phyloP scores from a whole-genome alignment of 768 basidiomycete genomes.

The Leccinum longicurvipes region DNA sequence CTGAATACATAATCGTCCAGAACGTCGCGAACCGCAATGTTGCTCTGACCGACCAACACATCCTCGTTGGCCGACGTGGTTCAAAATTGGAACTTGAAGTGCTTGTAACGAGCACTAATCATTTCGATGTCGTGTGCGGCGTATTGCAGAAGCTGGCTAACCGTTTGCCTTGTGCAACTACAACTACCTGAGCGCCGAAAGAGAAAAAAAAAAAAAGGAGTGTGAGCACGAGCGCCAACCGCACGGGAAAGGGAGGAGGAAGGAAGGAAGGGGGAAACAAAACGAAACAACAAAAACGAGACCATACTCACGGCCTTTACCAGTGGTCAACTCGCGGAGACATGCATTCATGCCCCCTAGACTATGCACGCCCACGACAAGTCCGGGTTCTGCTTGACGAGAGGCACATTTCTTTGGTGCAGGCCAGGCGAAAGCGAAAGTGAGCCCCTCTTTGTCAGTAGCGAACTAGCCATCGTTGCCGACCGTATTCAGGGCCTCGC shows the following conservation, averaged over 20 bases:
- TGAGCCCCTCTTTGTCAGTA: no score
- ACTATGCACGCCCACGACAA: slow-evolving; percentile 31
- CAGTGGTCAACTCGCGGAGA: slow-evolving; percentile 24
- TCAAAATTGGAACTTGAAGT: slow-evolving; percentile 29
- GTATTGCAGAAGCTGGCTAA: slow-evolving; percentile 34
- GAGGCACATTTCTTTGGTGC: no score
- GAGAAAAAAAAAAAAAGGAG: not conserved
- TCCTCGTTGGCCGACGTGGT: slow-evolving; percentile 17
- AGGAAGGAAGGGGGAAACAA: not conserved
- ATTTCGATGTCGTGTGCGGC: slow-evolving; percentile 42
- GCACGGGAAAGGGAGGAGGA: not conserved
- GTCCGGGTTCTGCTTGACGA: slow-evolving; percentile 23
- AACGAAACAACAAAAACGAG: no score
- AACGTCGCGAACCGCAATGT: no score
- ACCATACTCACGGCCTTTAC: slow-evolving; percentile 33
- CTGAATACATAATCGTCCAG: no score
- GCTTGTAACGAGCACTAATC: slow-evolving; percentile 34
- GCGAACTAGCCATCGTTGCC: no score
- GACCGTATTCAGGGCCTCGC: no score
- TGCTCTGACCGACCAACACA: no score
- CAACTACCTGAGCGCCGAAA: slow-evolving; percentile 34
- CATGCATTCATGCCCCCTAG: slow-evolving; percentile 36
- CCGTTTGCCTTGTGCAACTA: slow-evolving; percentile 34
- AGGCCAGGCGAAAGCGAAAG: no score
- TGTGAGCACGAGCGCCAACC: not conserved